Base-by-base conservation (phyloP, 2,329 filamentous ascomycete genomes). In the Cladophialophora psammophila region DNA sequence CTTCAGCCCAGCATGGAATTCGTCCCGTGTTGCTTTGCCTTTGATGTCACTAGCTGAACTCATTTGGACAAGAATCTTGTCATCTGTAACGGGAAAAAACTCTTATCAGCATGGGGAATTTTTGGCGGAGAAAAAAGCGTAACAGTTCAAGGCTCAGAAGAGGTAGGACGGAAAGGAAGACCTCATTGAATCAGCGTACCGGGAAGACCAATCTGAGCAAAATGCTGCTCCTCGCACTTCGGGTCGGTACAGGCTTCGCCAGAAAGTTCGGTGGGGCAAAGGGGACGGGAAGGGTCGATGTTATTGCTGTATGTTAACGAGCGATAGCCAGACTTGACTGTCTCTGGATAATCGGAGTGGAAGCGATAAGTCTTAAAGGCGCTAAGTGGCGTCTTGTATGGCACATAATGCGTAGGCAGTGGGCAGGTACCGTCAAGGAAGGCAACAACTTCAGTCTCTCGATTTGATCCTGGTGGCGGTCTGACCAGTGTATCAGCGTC, bases 271-370 rank as follows among this genome's bases (percentile, higher is more conserved):
- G 87, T 90, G 42, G 88, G 90, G 79, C 95, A 99, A 57, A 98
- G 76, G 69, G 87, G 86, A 73, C 86, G 89, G 68, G 87, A 84
- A 31, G 89, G 84, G 76, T 97, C 89, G 79, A 99, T 96, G 73
- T 89, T 90, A 79, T 96, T 92, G 81, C 92, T 97, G 81, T 94
- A 98, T 52, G 94, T 98, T 82, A 96, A 85, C 71, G 95, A 98
- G 76, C 91, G 90, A 76, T 93, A 90, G 52, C 94, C 94, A 69
- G 90, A 90, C 64, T 87, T 77, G 65, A 97, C 88, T 64, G 87
- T 82, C 58, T 90, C 79, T 71, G 84, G 82, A 80, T 89, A 98
- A 60, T 87, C 83, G 36, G 92, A 92, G 76, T 98, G 94, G 77
- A 94, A 97, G 73, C 94, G 92, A 80, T 92, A 99, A 42, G 92